Evolutionary conservation across 176 grass and related monocot genomes (phyloP).

Genomic region (Raddia guianensis): DNA sequence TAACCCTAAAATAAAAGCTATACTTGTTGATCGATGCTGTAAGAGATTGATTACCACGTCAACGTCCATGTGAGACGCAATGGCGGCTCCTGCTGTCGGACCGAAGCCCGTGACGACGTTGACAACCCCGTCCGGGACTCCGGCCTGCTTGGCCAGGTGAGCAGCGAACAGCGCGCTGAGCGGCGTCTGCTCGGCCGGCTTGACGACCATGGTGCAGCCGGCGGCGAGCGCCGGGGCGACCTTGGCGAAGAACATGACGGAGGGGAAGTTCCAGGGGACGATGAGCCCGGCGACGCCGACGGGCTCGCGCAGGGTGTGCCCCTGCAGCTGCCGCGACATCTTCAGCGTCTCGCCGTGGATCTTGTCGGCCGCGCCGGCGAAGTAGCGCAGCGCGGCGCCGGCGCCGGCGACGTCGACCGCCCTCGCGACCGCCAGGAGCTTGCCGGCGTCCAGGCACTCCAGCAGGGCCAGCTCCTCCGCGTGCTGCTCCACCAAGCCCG

Average conservation of each 20-base stretch:
- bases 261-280: slow-evolving; percentile 60
- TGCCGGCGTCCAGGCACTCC: slow-evolving; percentile 69
- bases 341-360: slow-evolving; percentile 88
- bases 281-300: slow-evolving; percentile 60
- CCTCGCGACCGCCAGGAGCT: slow-evolving; percentile 40
- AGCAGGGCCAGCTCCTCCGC: slow-evolving; percentile 50
- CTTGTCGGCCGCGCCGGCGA: slow-evolving; percentile 80
- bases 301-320: slow-evolving; percentile 56
- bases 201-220: slow-evolving; percentile 64
- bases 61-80: slow-evolving; percentile 68
- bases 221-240: slow-evolving; percentile 53
- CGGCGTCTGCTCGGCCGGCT: slow-evolving; percentile 60
- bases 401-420: slow-evolving; percentile 41
- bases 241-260: slow-evolving; percentile 58
- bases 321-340: slow-evolving; percentile 48
- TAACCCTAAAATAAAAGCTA: too few species aligned
- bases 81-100: slow-evolving; percentile 57
- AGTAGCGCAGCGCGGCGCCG: slow-evolving; percentile 49
- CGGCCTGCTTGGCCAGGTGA: slow-evolving; percentile 53
- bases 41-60: slow-evolving; percentile 44
- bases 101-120: slow-evolving; percentile 65
- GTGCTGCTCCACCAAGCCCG: slow-evolving; percentile 58
- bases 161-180: slow-evolving; percentile 51
- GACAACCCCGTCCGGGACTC: slow-evolving; percentile 60
- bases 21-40: not conserved